Base-by-base conservation (phyloP, 2,329 filamentous ascomycete species). In the Penicillium griseofulvum region DNA sequence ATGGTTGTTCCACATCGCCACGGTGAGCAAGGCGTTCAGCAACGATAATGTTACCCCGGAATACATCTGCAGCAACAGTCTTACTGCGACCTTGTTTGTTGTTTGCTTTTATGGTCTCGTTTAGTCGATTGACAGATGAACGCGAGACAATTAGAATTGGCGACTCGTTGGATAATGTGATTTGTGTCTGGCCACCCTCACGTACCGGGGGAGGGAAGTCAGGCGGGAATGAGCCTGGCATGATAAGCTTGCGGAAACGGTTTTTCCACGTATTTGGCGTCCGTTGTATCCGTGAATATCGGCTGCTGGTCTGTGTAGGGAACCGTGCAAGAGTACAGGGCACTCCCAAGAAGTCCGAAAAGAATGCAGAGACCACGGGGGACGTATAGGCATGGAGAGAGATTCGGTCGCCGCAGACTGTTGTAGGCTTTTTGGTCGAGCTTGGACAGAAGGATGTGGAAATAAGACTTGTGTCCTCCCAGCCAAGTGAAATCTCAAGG, bases 161-260 rank as follows among this genome's bases (percentile, higher is more conserved):
- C 50, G 91, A 96, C 73, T 97, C 94, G 70, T 99, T 99, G 24
- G 92, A 89, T 3, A 99, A 78, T 0, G 94, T 77, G 33, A 97
- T 91, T 4, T 86, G 68, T 43, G 62, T 66, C 16, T 55, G 58
- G 65, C 53, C 47, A 28, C 43, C 19, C 9, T 65, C 85, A 78
- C 26, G 81, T 80, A 80, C 83, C 17, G 81, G 80, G 1, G 80
- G 76, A 38, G 29, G 61, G n/a, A 67, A 56, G 58, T 72, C 70
- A 62, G 65, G 61, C 1, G 82, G 83, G 58, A 83, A 86, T 19
- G 80, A 77, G 4, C 81, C 81, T 9, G 83, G 82, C 65, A 85
- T 76, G 45, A 51, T 47, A 1, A 61, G 52, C 28, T 64, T 74
- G 34, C 49, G 49, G 24, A 61, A 61, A 2, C 55, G 59, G 51